A percentile compares a stretch with the other conserved stretches of the same genome.
These are phyloP conservation scores for Aspergillus unguis DNA, from an alignment of 2,329 filamentous ascomycete genomes.

Conservation along the genomic window DNA sequence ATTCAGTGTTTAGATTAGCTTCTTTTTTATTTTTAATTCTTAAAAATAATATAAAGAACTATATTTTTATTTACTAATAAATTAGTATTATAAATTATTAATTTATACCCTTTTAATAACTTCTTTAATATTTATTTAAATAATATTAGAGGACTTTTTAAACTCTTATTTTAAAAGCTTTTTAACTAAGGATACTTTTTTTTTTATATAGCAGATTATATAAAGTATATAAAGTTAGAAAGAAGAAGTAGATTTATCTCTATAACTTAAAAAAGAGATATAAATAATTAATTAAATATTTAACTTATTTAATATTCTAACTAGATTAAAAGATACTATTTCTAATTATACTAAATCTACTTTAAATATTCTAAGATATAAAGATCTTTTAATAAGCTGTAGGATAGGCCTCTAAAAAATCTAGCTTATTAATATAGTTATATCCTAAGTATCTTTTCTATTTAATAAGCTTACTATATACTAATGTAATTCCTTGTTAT, in stretches of 20 bases:
- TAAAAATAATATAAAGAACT: background rate
- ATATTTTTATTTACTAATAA: background rate
- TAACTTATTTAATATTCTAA: background rate
- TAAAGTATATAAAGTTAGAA: background rate
- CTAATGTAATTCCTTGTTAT: too few species aligned
- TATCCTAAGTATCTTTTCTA: background rate
- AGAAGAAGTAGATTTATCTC: background rate
- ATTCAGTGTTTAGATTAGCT: too few species aligned
- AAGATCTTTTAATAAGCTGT: too few species aligned
- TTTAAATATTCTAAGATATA: too few species aligned
- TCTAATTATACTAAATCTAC: background rate
- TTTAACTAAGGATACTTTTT: background rate
- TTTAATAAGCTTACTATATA: background rate
- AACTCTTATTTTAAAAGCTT: too few species aligned
- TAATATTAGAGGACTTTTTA: background rate
- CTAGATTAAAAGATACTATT: background rate
- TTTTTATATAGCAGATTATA: background rate
- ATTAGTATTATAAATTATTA: background rate
- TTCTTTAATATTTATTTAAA: background rate
- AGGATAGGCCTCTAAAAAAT: too few species aligned
- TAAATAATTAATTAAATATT: too few species aligned
- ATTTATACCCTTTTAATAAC: too few species aligned
- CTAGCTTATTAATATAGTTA: constrained; percentile 5
- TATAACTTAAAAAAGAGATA: background rate
- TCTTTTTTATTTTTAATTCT: background rate